Evolutionary conservation across 805 yeast species (phyloP).

Genomic region (Zygotorulaspora sp.): DNA sequence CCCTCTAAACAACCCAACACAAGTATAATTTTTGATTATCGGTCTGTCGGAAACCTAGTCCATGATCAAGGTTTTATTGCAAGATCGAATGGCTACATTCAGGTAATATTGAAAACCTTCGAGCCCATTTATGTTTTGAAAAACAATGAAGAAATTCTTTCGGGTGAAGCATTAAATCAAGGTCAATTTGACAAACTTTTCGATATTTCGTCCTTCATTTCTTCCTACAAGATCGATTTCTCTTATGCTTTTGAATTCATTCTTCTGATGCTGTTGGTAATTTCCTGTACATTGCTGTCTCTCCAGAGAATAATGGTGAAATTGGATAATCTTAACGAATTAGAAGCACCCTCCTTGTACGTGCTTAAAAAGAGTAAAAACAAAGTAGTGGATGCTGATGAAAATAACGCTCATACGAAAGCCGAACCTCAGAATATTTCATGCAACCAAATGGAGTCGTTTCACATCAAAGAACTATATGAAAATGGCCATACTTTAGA

Average conservation of each 20-base stretch:
- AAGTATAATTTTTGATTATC: slow-evolving; percentile 13
- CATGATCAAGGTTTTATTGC: slow-evolving; percentile 8
- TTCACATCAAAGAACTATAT: slow-evolving; percentile 39
- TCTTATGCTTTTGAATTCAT: slow-evolving; percentile 54
- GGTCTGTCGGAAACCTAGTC: slow-evolving; percentile 11
- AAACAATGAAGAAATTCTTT: neutral
- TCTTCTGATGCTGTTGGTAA: slow-evolving; percentile 46
- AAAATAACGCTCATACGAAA: slow-evolving; percentile 1
- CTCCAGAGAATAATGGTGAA: slow-evolving; percentile 39
- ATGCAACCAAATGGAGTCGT: slow-evolving; percentile 5
- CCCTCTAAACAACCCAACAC: slow-evolving; percentile 7
- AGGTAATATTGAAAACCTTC: slow-evolving; percentile 5
- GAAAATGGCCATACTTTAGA: slow-evolving; percentile 58
- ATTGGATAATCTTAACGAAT: slow-evolving; percentile 10
- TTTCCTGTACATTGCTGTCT: slow-evolving; percentile 45
- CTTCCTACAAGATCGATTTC: slow-evolving; percentile 43
- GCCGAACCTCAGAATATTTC: neutral
- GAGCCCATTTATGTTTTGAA: slow-evolving; percentile 12
- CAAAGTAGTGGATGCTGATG: neutral
- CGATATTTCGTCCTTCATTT: slow-evolving; percentile 19
- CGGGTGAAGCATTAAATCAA: neutral
- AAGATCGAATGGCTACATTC: slow-evolving; percentile 1
- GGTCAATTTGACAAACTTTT: slow-evolving; percentile 3
- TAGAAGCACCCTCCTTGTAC: neutral
- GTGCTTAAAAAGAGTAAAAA: neutral